Percentiles rank a stretch among this genome's conserved stretches.
Conservation (phyloP, 129 eudicot genomes). For the Tagetes erecta region DNA sequence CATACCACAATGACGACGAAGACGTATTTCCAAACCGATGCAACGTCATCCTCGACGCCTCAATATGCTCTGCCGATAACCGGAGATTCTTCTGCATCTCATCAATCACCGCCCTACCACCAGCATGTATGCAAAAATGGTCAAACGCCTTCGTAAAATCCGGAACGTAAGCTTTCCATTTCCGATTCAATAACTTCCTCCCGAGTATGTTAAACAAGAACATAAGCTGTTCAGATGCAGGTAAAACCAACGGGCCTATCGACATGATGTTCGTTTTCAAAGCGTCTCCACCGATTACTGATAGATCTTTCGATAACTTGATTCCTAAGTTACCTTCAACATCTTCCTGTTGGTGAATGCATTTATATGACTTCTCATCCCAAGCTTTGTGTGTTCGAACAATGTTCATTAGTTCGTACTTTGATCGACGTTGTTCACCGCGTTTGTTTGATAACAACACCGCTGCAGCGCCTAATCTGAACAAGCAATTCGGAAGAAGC, state of each 20-base stretch:
- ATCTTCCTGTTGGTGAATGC: conserved; percentile 61
- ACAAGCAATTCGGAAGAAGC: conserved; percentile 72
- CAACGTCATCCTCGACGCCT: conserved; percentile 67
- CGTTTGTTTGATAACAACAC: conserved; percentile 50
- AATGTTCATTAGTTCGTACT: conserved; percentile 50
- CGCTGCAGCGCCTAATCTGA: conserved; percentile 68
- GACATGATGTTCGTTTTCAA: conserved; percentile 53
- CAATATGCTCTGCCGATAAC: conserved; percentile 58
- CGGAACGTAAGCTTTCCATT: conserved; percentile 61
- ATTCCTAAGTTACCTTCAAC: conserved; percentile 51
- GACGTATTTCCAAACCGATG: conserved; percentile 69
- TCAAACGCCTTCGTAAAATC: conserved; percentile 62
- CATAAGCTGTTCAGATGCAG: conserved; percentile 53
- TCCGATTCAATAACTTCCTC: conserved; percentile 43
- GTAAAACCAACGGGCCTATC: conserved; percentile 52
- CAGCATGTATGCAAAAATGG: conserved; percentile 72
- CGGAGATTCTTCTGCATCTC: conserved; percentile 61
- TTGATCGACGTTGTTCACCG: conserved; percentile 36
- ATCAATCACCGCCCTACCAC: conserved; percentile 64
- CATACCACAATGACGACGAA: conserved; percentile 69
- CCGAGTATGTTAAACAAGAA: conserved; percentile 42
- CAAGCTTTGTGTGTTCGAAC: conserved; percentile 57
- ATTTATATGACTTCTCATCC: conserved; percentile 53
- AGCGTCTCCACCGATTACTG: conserved; percentile 52
- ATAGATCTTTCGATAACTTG: conserved; percentile 53